Evolutionary conservation across 2,329 filamentous ascomycete species (phyloP).

Genomic region (Teratosphaeria zuluensis): DNA sequence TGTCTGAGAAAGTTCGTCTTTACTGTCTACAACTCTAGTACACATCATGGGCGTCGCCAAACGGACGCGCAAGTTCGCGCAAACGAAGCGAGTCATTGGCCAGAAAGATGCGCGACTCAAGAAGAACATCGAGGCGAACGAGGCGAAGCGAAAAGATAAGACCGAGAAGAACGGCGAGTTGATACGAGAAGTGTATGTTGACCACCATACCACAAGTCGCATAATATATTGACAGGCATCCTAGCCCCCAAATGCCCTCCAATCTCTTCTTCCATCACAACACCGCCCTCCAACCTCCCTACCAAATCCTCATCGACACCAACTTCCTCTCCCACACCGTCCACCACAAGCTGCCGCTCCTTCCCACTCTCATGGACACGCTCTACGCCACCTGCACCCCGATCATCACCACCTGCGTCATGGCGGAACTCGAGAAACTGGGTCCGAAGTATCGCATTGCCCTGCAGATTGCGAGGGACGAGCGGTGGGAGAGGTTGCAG

Average conservation of each 20-base stretch:
- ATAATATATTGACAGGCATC: constrained; percentile 12
- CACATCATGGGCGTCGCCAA: constrained; percentile 72
- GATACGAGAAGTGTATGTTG: constrained; percentile 58
- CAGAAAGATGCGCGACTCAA: constrained; percentile 72
- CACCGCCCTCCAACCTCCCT: constrained; percentile 73
- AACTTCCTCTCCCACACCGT: constrained; percentile 90
- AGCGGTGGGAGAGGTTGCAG: constrained; percentile 73
- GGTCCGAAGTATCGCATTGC: constrained; percentile 83
- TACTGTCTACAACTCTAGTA: not conserved
- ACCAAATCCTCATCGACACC: constrained; percentile 72
- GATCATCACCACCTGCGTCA: constrained; percentile 73
- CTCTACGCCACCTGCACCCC: constrained; percentile 86
- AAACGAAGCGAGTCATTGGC: constrained; percentile 75
- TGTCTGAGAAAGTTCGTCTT: not conserved
- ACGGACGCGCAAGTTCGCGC: constrained; percentile 82
- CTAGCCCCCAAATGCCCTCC: constrained; percentile 25
- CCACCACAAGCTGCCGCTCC: constrained; percentile 76
- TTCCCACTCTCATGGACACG: constrained; percentile 86
- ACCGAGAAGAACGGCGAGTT: constrained; percentile 50
- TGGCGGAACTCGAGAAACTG: constrained; percentile 81
- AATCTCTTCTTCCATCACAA: constrained; percentile 86
- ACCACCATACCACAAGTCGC: not conserved
- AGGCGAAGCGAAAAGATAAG: constrained; percentile 44
- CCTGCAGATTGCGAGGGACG: constrained; percentile 75
- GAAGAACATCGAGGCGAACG: constrained; percentile 64